Conservation (phyloP, 345 rosid genomes). For the Schrenkiella parvula region DNA sequence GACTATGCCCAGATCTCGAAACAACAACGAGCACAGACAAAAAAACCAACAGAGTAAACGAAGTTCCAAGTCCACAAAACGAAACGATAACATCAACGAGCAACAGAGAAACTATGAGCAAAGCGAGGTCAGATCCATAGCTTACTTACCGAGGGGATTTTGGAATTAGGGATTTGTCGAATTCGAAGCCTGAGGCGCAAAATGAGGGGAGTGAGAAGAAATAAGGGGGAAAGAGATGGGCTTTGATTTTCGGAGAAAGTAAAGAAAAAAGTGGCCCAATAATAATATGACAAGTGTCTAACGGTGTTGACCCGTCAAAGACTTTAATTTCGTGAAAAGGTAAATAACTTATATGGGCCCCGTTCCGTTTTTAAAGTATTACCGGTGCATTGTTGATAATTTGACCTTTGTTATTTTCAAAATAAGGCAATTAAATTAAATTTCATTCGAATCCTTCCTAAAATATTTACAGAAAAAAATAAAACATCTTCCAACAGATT, state of each 20-base stretch:
- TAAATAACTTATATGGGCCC: background rate
- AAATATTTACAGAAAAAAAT: background rate
- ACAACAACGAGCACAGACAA: background rate
- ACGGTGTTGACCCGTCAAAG: conserved; percentile 23
- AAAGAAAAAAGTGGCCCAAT: conserved; percentile 13
- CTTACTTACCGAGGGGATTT: conserved; percentile 30
- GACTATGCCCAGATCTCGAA: conserved; percentile 15
- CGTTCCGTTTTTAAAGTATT: background rate
- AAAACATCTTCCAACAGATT: too few relatives aligned
- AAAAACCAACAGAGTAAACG: background rate
- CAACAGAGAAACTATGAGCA: background rate
- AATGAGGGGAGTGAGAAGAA: conserved; percentile 4
- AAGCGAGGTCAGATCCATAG: conserved; percentile 11
- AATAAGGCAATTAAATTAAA: too few relatives aligned
- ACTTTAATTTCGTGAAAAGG: background rate
- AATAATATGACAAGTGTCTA: background rate
- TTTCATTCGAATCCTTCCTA: background rate
- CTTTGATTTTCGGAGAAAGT: conserved; percentile 4
- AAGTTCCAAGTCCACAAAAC: background rate
- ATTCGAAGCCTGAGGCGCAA: background rate
- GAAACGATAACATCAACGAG: background rate
- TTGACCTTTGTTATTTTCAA: background rate
- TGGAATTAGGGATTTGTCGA: conserved; percentile 25
- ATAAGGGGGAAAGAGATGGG: conserved; percentile 10
- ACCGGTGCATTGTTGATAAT: background rate